phyloP scores from a whole-genome alignment of 2,329 filamentous ascomycete genomes.

The Penicillium sp. region DNA sequence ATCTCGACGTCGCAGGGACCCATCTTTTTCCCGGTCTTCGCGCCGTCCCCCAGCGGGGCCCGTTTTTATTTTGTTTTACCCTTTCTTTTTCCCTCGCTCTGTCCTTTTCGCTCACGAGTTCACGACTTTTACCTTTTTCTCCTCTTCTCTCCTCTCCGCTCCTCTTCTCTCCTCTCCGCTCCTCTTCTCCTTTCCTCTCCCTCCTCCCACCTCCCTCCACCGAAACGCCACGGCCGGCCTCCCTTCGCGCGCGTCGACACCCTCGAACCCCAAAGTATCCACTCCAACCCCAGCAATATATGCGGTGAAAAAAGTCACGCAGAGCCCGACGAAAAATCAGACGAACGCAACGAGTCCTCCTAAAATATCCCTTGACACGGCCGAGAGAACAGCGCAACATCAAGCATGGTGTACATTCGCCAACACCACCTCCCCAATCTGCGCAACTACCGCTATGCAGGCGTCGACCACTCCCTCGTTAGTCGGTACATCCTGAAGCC shows the following conservation, averaged over 20 bases:
- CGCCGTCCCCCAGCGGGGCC: conserved; percentile 16
- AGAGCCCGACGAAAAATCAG: neutral
- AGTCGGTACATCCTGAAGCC: conserved; percentile 96
- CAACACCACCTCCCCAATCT: conserved; percentile 86
- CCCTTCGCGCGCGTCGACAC: conserved; percentile 1
- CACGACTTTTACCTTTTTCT: neutral
- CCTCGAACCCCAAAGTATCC: conserved; percentile 1
- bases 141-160: neutral
- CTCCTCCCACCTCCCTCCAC: conserved; percentile 2
- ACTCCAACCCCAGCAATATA: neutral
- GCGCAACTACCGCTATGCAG: conserved; percentile 93
- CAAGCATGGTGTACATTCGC: conserved; percentile 87
- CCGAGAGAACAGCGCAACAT: neutral
- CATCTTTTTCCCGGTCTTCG: conserved; percentile 8
- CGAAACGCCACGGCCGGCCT: neutral
- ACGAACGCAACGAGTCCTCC: neutral
- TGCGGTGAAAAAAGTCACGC: conserved; percentile 5
- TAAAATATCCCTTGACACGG: neutral
- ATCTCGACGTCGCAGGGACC: conserved; percentile 16
- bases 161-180: conserved; percentile 1
- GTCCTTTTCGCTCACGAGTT: neutral
- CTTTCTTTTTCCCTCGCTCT: conserved; percentile 11
- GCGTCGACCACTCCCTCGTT: conserved; percentile 84
- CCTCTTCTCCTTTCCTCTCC: conserved; percentile 1
- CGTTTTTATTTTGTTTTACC: conserved; percentile 12